Base-by-base conservation (phyloP, 1,284 basidiomycete genomes). In the Coniferiporia weirii region DNA sequence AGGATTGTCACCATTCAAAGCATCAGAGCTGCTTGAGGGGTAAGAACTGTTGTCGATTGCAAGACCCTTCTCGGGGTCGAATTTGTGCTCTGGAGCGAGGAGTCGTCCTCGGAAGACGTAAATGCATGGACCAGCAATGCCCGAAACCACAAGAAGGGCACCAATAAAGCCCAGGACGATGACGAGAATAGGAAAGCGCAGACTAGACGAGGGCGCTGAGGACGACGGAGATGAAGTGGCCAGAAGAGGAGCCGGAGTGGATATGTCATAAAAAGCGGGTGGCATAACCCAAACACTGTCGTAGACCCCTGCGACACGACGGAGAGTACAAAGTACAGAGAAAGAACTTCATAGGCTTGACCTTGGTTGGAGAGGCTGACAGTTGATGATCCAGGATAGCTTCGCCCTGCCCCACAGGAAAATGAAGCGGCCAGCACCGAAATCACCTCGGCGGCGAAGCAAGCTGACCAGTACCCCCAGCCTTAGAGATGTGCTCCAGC, bases 81-180 rank as follows among this genome's bases (percentile, higher is more conserved):
- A 20, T 8, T 6, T n/a, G 19, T 12, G 44, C 19, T 46, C 44
- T 15, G 36, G 20, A 13, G 48, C 13, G 19, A 57, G 43, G 4
- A 57, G 48, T 17, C 56, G 56, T 22, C 48, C 48, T 8, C 56
- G 47, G 36, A 57, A 57, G 9, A 57, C 51, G 32, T 57, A 57
- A 36, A 57, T 44, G 36, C 47, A 57, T n/a, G 43, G 19, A 13
- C 48, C 35, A 27, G 56, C 47, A 27, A 51, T 20, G 32, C 34
- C 12, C 13, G 56, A 22, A 10, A 57, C 15, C 5, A 34, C 35
- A 6, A 34, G 5, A 9, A 57, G 49, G 6, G 40, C 56, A 44
- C 56, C 48, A 34, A 51, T 46, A 17, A 57, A 48, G 22, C 56
- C 48, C 4, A 57, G 22, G 17, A 57, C 49, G 20, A 57, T 40